Evolutionary conservation across 805 yeast species (phyloP), one percentile per base, ranked within the genome.

Genomic region (Debaryomyces hansenii): DNA sequence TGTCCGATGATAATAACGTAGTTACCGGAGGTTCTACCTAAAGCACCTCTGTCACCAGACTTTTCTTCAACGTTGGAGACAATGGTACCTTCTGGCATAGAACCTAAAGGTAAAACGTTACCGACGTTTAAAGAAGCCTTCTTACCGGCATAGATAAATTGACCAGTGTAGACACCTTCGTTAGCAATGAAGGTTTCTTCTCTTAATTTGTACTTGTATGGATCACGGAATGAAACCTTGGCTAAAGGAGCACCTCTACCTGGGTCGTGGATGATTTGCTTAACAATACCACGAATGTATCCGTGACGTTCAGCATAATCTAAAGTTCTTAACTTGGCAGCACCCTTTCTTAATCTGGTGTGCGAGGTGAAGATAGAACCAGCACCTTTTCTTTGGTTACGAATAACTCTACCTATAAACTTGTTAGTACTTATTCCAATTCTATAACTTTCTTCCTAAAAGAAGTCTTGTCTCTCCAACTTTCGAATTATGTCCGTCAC

Each of bases 341-440:
- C 98, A 78, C 99, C 99, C 83, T 94, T 89, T 88, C 99, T 90
- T 79, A 94, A 89, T 82, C 98, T 92, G 85, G 98, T 92, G 94
- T 92, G 96, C 72, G 99, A 85, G 76, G 96, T 87, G 90, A 94
- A 94, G 85, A 94, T 90, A 72, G 98, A 92, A 76, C 99, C 98
- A 79, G 97, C 96, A 87, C 98, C 98, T 84, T 94, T 94, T 90
- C 99, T 91, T 87, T 94, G 99, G 87, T 94, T 94, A 84, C 99
- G 96, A 84, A 94, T 94, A 82, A 94, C 99, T 87, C 98, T 90
- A 88, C 96, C 96, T 84, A 67, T 67, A 46, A 37, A 44, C 9
- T 50, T 45, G 53, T 50, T 49, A 52, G 53, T 49, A 49, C 24
- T 34, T 10, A 21, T 11, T 34, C 10, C 27, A 24, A 24, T 36